These are phyloP conservation scores for Solanum ahanhuiri DNA, from an alignment of 257 asterid species.

Conservation along the genomic window DNA sequence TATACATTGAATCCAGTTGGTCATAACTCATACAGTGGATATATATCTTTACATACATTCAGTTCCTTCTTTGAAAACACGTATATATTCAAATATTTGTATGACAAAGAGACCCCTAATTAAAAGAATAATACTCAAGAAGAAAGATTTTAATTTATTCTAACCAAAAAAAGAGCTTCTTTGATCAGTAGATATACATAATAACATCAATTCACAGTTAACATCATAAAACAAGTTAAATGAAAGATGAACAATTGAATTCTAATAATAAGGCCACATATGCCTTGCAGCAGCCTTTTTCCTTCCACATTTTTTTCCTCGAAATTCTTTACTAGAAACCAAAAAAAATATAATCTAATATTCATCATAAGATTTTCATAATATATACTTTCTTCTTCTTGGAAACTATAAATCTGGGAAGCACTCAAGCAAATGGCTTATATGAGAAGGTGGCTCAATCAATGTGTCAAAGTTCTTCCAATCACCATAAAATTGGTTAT, in stretches of 20 bases:
- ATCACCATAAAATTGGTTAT: neutral
- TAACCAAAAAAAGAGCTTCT: neutral
- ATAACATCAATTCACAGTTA: neutral
- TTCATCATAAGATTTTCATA: neutral
- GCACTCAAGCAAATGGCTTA: constrained; percentile 1
- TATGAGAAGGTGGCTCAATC: neutral
- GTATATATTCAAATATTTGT: neutral
- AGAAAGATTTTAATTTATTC: neutral
- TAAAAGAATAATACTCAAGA: neutral
- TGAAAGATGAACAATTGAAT: neutral
- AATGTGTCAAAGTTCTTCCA: neutral
- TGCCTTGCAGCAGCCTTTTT: neutral
- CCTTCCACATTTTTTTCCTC: neutral
- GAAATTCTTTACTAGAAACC: neutral
- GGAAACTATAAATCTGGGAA: constrained; percentile 5
- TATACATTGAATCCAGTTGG: neutral
- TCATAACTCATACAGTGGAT: neutral
- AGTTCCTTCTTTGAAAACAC: neutral
- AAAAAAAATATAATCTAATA: neutral
- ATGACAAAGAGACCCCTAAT: neutral
- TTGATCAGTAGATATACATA: neutral
- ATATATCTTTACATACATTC: neutral
- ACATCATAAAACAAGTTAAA: neutral
- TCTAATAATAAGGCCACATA: neutral
- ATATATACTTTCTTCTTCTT: neutral